Evolutionary conservation across 371 early-diverging fungal species (phyloP).

Genomic region (Fennellomyces sp.): DNA sequence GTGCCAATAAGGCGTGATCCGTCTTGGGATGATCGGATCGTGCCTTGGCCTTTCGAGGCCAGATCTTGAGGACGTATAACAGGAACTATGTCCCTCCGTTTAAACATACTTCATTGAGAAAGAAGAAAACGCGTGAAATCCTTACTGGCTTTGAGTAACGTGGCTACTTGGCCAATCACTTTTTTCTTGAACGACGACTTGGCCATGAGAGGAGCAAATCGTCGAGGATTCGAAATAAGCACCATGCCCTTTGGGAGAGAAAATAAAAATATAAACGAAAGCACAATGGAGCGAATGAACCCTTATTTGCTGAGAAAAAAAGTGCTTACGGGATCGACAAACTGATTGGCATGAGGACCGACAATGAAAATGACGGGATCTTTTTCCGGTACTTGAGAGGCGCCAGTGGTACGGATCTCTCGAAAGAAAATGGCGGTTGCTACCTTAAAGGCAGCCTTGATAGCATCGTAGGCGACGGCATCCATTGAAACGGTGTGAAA

Average conservation of each 20-base stretch:
- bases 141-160: slow-evolving; percentile 59
- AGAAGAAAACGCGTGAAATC: background rate
- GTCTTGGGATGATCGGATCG: slow-evolving; percentile 40
- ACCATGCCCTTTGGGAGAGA: no score
- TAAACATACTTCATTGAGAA: background rate
- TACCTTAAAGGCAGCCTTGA: slow-evolving; percentile 25
- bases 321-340: slow-evolving; percentile 22
- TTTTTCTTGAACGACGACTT: slow-evolving; percentile 72
- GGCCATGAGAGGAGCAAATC: slow-evolving; percentile 76
- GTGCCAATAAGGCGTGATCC: slow-evolving; percentile 47
- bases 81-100: slow-evolving; percentile 54
- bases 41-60: slow-evolving; percentile 61
- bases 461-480: slow-evolving; percentile 24
- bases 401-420: slow-evolving; percentile 74
- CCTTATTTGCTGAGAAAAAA: background rate
- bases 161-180: slow-evolving; percentile 71
- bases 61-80: slow-evolving; percentile 85
- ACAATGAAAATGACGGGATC: slow-evolving; percentile 85
- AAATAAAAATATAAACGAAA: no score
- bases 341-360: slow-evolving; percentile 89
- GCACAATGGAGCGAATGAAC: slow-evolving; percentile 70
- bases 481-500: background rate
- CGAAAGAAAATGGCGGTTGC: slow-evolving; percentile 72
- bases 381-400: slow-evolving; percentile 70
- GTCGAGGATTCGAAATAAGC: slow-evolving; percentile 65